Conservation (phyloP, 164 flowering plant genomes). For the Liquidambar formosana region DNA sequence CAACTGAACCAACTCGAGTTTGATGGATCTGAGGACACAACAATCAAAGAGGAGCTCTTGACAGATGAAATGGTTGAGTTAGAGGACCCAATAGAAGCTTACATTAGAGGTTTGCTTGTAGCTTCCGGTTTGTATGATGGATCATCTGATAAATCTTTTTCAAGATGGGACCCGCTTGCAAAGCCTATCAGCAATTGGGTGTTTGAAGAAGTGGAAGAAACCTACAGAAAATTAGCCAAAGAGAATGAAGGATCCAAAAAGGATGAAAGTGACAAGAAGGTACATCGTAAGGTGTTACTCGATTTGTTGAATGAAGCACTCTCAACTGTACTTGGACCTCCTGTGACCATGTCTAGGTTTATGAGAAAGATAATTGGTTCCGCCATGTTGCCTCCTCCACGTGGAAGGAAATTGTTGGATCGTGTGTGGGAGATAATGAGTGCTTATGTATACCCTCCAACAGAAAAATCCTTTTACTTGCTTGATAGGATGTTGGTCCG, state of each 20-base stretch:
- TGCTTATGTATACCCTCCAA: constrained; percentile 39
- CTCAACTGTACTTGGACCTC: constrained; percentile 43
- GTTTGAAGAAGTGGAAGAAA: constrained; percentile 72
- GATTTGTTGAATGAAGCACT: constrained; percentile 78
- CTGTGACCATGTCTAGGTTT: constrained; percentile 38
- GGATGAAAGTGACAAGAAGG: constrained; percentile 27
- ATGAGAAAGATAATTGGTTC: constrained; percentile 32
- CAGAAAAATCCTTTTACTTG: constrained; percentile 35
- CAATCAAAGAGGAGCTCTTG: constrained; percentile 30
- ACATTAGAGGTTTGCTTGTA: constrained; percentile 68
- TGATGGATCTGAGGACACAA: constrained; percentile 34
- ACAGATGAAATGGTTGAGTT: constrained; percentile 39
- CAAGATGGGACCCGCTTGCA: constrained; percentile 50
- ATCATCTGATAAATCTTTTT: constrained; percentile 32
- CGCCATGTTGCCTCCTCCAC: constrained; percentile 26
- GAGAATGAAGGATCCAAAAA: constrained; percentile 23
- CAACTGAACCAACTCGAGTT: constrained; percentile 65
- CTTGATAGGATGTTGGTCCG: constrained; percentile 52
- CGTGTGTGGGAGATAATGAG: constrained; percentile 53
- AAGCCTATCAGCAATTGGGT: constrained; percentile 54
- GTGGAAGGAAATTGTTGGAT: constrained; percentile 54
- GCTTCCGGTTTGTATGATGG: constrained; percentile 76
- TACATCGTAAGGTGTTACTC: constrained; percentile 52
- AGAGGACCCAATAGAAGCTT: constrained; percentile 58
- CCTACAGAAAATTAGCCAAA: constrained; percentile 32